Evolutionary conservation across 1,284 basidiomycete genomes (phyloP).

Genomic region (Pisolithus thermaeus): DNA sequence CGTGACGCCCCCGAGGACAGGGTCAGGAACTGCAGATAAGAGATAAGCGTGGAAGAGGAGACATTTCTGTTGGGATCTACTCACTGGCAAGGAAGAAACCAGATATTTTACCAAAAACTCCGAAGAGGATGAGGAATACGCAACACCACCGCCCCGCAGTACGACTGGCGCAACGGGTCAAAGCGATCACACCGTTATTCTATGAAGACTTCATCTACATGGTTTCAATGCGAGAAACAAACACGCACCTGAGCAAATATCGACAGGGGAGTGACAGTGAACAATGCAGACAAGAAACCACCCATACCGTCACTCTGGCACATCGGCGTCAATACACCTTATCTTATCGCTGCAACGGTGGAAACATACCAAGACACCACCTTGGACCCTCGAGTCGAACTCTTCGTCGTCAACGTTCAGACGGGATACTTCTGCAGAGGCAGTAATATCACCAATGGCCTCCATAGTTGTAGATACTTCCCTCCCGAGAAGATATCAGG

Average conservation of each 20-base stretch:
- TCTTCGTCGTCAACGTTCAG: constrained; percentile 62
- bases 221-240: neutral
- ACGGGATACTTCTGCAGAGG: constrained; percentile 76
- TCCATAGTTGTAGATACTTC: constrained; percentile 74
- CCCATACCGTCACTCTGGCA: constrained; percentile 65
- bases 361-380: constrained; percentile 67
- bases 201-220: constrained; percentile 20
- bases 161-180: constrained; percentile 74
- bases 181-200: constrained; percentile 78
- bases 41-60: neutral
- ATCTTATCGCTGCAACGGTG: neutral
- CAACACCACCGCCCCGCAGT: constrained; percentile 71
- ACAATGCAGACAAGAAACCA: constrained; percentile 70
- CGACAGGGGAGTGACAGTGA: constrained; percentile 77
- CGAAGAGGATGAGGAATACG: constrained; percentile 66
- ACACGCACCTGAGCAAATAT: constrained; percentile 64
- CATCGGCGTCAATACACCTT: neutral
- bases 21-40: constrained; percentile 44
- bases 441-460: constrained; percentile 83
- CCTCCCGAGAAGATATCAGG: neutral
- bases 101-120: constrained; percentile 73
- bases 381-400: constrained; percentile 78
- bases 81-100: constrained; percentile 71
- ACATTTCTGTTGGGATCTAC: constrained; percentile 13
- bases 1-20: constrained; percentile 80